These are phyloP conservation scores for Chaetomidium leptoderma DNA, from an alignment of 495 filamentous ascomycete species.

Conservation along the genomic window DNA sequence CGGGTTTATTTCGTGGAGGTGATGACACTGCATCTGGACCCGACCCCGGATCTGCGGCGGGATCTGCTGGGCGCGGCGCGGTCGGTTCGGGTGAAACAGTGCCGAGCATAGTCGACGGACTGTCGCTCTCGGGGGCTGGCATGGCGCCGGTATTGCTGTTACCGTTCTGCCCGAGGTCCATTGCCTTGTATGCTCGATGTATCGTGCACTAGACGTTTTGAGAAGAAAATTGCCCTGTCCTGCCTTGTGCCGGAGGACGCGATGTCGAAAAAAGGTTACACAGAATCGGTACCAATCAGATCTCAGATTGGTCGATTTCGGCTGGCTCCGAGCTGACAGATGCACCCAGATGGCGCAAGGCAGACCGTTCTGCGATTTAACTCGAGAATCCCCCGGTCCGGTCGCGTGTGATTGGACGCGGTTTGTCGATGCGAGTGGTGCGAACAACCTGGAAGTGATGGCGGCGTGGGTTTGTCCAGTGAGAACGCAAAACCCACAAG, in stretches of 20 bases:
- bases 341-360: background rate
- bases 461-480: conserved; percentile 14
- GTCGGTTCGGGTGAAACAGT: conserved; percentile 8
- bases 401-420: conserved; percentile 5
- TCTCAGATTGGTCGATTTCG: conserved; percentile 4
- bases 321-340: background rate
- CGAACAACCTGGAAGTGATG: background rate
- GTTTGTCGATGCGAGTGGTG: background rate
- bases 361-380: background rate
- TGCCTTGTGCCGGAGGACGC: background rate
- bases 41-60: conserved; percentile 3
- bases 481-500: conserved; percentile 4
- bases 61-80: conserved; percentile 10
- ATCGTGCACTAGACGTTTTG: background rate
- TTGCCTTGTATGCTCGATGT: background rate
- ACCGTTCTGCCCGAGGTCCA: background rate
- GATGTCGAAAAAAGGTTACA: conserved; percentile 4
- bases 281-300: conserved; percentile 1
- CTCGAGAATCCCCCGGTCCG: background rate
- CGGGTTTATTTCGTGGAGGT: conserved; percentile 13
- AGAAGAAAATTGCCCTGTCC: background rate
- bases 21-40: conserved; percentile 1
- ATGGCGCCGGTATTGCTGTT: background rate
- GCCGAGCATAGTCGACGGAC: background rate
- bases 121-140: background rate